Base-by-base conservation (phyloP, 2,329 filamentous ascomycete species). In the Neophaeococcomyces aloes region DNA sequence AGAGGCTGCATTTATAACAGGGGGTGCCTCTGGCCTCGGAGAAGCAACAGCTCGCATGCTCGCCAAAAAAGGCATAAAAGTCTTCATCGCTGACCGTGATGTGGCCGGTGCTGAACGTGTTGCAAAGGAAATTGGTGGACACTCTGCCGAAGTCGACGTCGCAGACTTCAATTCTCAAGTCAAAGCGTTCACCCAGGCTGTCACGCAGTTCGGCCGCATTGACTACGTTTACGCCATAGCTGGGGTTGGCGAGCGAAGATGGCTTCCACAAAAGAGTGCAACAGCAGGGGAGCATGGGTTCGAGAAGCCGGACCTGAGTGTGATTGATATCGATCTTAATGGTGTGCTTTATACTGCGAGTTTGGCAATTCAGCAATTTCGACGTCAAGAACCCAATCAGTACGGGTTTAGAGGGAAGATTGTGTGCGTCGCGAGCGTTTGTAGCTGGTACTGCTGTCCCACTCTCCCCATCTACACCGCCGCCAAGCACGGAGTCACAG, bases 341-440 rank as follows among this genome's bases (percentile, higher is more conserved):
- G 67, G 65, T 1, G 57, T 67, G n/a, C 39, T 69, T 38, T 67
- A 65, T 43, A 69, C 65, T 0, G 51, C 61, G 5, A 59, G 59
- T 0, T 54, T 69, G 18, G 65, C 64, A 3, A 52, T 68, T 2
- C 66, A 69, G 59, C 66, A 69, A 46, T 66, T 68, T 52, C 53
- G 64, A 39, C 58, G 63, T 21, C 65, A 69, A 47, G 56, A 59
- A 11, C 51, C 51, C 4, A 55, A 58, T 32, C 49, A 56, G 18
- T 36, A 53, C 27, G 63, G 60, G 0, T 58, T 59, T 17, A 51
- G 63, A 19, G 66, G 66, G 4, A 67, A 65, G 44, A 63, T 60
- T 62, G 50, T 41, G 8, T 40, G 49, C 14, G 60, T 62, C 2
- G 62, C 62, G 10, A 61, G 58, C 14, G 64, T 60, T 40, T 61